Evolutionary conservation across 2,329 filamentous ascomycete genomes (phyloP).

Genomic region (Beauveria rudraprayagi): DNA sequence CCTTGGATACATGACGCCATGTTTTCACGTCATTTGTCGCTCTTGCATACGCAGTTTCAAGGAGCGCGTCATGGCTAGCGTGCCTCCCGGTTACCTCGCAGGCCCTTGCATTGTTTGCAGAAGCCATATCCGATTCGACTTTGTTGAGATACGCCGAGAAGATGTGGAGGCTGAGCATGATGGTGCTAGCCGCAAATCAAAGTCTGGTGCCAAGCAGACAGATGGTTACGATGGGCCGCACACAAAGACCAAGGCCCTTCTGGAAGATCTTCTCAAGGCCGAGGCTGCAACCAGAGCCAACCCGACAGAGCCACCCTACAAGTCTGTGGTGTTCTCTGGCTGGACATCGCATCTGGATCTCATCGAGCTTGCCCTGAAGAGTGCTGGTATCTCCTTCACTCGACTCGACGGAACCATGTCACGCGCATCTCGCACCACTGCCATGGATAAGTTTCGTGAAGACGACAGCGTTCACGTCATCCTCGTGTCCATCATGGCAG

Average conservation of each 20-base stretch:
- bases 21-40: constrained; percentile 77
- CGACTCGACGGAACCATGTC: constrained; percentile 91
- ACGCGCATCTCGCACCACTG: constrained; percentile 61
- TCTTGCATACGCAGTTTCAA: constrained; percentile 59
- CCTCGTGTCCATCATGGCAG: constrained; percentile 85
- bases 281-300: constrained; percentile 53
- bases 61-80: constrained; percentile 37
- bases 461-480: constrained; percentile 68
- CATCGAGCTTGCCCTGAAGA: constrained; percentile 71
- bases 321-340: constrained; percentile 90
- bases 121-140: constrained; percentile 51
- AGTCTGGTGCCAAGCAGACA: constrained; percentile 43
- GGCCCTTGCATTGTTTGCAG: constrained; percentile 64
- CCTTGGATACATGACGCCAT: constrained; percentile 74
- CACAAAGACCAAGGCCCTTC: constrained; percentile 79
- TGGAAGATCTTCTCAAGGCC: constrained; percentile 63
- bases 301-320: constrained; percentile 66
- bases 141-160: constrained; percentile 60
- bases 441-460: constrained; percentile 70
- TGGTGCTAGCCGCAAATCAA: constrained; percentile 30
- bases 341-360: constrained; percentile 94
- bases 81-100: constrained; percentile 28
- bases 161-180: constrained; percentile 51
- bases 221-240: constrained; percentile 76
- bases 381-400: constrained; percentile 57